These are phyloP conservation scores for Xylaria cubensis DNA, from an alignment of 495 filamentous ascomycete species.

Conservation along the genomic window DNA sequence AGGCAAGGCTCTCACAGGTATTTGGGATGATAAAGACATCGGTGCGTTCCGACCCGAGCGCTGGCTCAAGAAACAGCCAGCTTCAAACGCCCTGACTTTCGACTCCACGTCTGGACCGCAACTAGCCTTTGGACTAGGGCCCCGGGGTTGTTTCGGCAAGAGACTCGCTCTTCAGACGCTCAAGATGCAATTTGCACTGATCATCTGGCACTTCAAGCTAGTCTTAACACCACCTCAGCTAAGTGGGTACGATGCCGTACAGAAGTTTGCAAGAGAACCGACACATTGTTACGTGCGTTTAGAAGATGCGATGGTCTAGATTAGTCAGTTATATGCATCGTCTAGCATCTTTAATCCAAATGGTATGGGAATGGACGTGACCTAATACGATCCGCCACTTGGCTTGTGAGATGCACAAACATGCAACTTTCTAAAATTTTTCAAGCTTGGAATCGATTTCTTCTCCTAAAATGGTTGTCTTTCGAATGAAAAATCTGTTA, in stretches of 20 bases:
- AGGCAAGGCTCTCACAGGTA: slow-evolving; percentile 17
- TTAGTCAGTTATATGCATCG: not conserved
- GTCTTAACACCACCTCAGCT: slow-evolving; percentile 26
- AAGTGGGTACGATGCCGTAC: slow-evolving; percentile 37
- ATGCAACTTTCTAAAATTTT: no score
- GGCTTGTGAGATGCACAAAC: no score
- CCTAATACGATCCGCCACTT: no score
- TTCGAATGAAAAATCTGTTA: no score
- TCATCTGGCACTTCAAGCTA: slow-evolving; percentile 46
- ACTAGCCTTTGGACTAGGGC: slow-evolving; percentile 39
- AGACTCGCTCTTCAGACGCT: slow-evolving; percentile 43
- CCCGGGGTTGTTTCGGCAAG: slow-evolving; percentile 43
- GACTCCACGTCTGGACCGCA: slow-evolving; percentile 39
- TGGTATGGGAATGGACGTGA: no score
- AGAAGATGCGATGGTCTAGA: slow-evolving; percentile 21
- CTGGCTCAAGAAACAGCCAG: slow-evolving; percentile 30
- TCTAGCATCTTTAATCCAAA: no score
- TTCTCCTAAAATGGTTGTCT: no score
- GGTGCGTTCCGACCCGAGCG: slow-evolving; percentile 37
- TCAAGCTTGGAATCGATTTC: no score
- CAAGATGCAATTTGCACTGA: slow-evolving; percentile 33
- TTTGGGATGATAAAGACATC: slow-evolving; percentile 32
- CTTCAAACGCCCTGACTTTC: slow-evolving; percentile 29
- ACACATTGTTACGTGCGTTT: slow-evolving; percentile 39
- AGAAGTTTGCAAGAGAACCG: slow-evolving; percentile 39